Evolutionary conservation across 371 early-diverging fungal genomes (phyloP), one percentile per base, ranked within the genome.

Genomic region (Apophysomyces trapeziformis): DNA sequence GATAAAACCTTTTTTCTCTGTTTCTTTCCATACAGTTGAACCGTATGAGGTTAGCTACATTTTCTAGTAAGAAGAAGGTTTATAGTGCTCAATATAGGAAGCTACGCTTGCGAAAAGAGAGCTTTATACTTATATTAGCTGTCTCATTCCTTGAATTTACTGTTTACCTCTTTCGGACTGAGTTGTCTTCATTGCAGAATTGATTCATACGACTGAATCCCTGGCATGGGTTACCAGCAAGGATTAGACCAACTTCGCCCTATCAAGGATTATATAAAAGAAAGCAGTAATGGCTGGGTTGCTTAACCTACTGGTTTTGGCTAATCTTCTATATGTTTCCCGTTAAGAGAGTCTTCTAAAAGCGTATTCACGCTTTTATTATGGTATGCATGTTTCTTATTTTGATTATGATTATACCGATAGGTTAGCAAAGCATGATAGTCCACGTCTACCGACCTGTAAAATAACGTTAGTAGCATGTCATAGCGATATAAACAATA

Each of bases 201-300:
- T 26, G 38, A 57, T 75, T 75, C 50, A 75, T 38, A 14, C 58
- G 43, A 13, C 64, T 66, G 37, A 69, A 75, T 11, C 75, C 69
- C 58, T 75, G 75, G 58, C 75, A 75, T 13, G 75, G 75, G n/a
- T 66, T 71, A 9, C 75, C 69, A 9, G 71, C 71, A 13, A 68
- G 16, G 18, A 75, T 64, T 11, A 75, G 60, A 45, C 69, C 75
- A 18, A 75, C 67, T n/a, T 75, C 71, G 7, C 69, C 71, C 69
- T 67, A 35, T n/a, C 26, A 26, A 26, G 21, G n/a, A 63, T 18
- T 36, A n/a, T 16, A 60, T 21, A n/a, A 38, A 39, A 32, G n/a
- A 9, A n/a, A 56, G 44, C 26, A 14, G 11, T 14, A 18, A 57
- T 26, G 47, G 41, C 0, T 36, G 43, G 13, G 26, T n/a, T 47